Base-by-base conservation (phyloP, 2,329 filamentous ascomycete genomes). In the Xylaria sp. region DNA sequence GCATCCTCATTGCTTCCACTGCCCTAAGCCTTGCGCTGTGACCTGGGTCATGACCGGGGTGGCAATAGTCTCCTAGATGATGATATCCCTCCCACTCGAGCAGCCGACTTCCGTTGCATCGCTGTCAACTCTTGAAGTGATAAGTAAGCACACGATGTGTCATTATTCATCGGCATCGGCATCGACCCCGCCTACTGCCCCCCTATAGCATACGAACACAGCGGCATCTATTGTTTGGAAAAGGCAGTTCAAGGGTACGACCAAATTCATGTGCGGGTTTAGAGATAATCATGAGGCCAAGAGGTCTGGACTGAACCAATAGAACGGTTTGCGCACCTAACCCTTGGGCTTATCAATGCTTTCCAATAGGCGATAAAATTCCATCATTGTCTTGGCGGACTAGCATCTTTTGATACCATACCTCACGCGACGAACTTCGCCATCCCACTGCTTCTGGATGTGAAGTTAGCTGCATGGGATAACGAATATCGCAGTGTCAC, bases 321-420 rank as follows among this genome's bases (percentile, higher is more conserved):
- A 57, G 41, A 64, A 67, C 20, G 23, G 50, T 48, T 65, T 37
- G 28, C 18, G 37, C 44, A n/a, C 52, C 55, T 51, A 23, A 32
- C 48, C 56, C 52, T 63, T 46, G 54, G 52, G 67, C 67, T 69
- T 66, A 69, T 69, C 63, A 69, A 66, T 65, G 57, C 54, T 56
- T 66, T 68, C 32, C 51, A 70, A 58, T 65, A 68, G 23, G 59
- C 34, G 18, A 13, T n/a, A 32, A 57, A 59, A 50, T 58, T 55
- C 48, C 68, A 57, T 12, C 46, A n/a, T 44, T 28, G 28, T 41
- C 67, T 69, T 66, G 67, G 63, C 67, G 37, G 57, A 28, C 12
- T 59, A 39, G 37, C 50, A 52, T 65, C 34, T 58, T 37, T n/a
- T 5, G 46, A n/a, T 51, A 41, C 48, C 3, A 39, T 48, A 41